Evolutionary conservation across 2,329 filamentous ascomycete genomes (phyloP).

Genomic region (Botryosphaeria dothidea): DNA sequence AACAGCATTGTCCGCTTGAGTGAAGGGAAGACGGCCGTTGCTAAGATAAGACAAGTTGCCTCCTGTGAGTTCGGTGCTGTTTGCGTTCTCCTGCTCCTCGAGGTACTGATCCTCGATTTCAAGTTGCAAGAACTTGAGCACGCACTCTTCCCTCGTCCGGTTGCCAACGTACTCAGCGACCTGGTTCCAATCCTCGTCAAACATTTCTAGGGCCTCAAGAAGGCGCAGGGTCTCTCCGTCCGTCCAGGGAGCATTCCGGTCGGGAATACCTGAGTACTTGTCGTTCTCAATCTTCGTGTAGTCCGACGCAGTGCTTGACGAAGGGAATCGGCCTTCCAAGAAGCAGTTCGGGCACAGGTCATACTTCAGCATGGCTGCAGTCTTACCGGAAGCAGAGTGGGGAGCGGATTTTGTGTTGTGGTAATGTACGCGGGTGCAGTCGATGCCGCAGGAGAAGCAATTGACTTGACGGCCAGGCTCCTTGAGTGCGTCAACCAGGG

Average conservation of each 20-base stretch:
- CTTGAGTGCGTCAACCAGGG: slow-evolving; percentile 60
- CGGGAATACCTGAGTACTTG: slow-evolving; percentile 74
- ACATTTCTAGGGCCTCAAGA: slow-evolving; percentile 86
- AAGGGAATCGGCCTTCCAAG: slow-evolving; percentile 79
- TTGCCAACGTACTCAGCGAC: slow-evolving; percentile 92
- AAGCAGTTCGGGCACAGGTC: slow-evolving; percentile 92
- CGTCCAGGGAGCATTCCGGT: slow-evolving; percentile 86
- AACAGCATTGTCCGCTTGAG: slow-evolving; percentile 90
- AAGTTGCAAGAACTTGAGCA: slow-evolving; percentile 91
- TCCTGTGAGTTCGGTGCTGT: slow-evolving; percentile 8
- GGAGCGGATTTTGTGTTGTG: slow-evolving; percentile 66
- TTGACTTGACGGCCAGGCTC: slow-evolving; percentile 68
- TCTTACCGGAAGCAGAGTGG: slow-evolving; percentile 51
- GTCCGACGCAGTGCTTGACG: slow-evolving; percentile 74
- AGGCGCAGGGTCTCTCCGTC: slow-evolving; percentile 87
- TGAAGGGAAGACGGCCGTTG: slow-evolving; percentile 83
- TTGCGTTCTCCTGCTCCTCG: slow-evolving; percentile 64
- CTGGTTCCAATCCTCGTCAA: slow-evolving; percentile 93
- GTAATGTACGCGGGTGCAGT: slow-evolving; percentile 75
- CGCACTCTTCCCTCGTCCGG: slow-evolving; percentile 91
- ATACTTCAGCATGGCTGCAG: slow-evolving; percentile 65
- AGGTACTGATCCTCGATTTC: slow-evolving; percentile 98
- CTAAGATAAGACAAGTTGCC: slow-evolving; percentile 61
- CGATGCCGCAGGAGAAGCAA: slow-evolving; percentile 89
- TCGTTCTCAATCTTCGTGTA: slow-evolving; percentile 90